Base-by-base conservation (phyloP, 257 asterid species). In the Solanum etuberosum region DNA sequence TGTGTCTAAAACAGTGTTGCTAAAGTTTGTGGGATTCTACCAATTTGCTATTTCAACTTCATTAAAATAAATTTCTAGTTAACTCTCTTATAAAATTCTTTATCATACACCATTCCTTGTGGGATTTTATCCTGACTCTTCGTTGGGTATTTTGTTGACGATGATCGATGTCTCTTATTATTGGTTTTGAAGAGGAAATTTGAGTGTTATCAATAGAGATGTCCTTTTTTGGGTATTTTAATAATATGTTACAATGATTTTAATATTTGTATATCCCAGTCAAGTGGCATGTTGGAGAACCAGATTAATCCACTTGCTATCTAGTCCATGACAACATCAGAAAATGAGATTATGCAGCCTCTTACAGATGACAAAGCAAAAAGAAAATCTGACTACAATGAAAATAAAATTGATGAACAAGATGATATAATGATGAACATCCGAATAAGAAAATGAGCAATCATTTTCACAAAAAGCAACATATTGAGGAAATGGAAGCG, bases 401-500 rank as follows among this genome's bases (percentile, higher is more conserved):
- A 85, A 10, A 70, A 84, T 16, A 38, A 38, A 38, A 1, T 38
- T 38, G 42, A 38, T 7, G 10, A 38, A 38, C 68, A 61, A 3
- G 83, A 73, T 25, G 63, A 18, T 68, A 87, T 27, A 5, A 38
- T 12, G 38, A 48, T 1, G 40, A 59, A 4, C 4, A 23, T 18
- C 9, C n/a, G 2, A 54, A 18, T 18, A 90, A 87, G 86, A 83
- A 72, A 84, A 90, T 68, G 68, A 87, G 88, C 9, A 85, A 85
- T 83, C 88, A 91, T 80, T 92, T 92, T 57, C 95, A 92, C 81
- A 90, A 91, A 7, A 84, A 54, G 13, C 87, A 81, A 18, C 93
- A 93, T 72, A 92, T 92, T 74, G 84, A 88, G 9, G 89, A 88
- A 81, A 85, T 93, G 94, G 95, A 93, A 88, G 86, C 80, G 96